Evolutionary conservation across 2,329 filamentous ascomycete species (phyloP).

Genomic region (Cordyceps javanica): DNA sequence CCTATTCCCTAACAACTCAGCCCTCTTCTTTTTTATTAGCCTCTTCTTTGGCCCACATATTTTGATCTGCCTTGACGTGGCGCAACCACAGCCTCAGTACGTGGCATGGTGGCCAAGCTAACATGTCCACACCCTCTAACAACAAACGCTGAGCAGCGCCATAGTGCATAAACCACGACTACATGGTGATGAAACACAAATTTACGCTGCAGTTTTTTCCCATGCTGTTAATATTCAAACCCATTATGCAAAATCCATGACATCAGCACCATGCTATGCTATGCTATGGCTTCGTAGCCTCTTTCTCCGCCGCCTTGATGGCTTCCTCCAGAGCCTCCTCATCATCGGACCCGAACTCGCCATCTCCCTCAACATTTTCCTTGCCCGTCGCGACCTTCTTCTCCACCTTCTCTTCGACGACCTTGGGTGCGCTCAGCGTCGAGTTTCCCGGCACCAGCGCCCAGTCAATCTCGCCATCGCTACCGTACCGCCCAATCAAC

Average conservation of each 20-base stretch:
- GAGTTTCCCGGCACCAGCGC: slow-evolving; percentile 42
- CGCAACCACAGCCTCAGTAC: too few species aligned
- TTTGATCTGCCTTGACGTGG: too few species aligned
- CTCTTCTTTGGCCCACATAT: too few species aligned
- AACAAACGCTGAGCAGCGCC: background rate
- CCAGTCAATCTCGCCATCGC: slow-evolving; percentile 82
- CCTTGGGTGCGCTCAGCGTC: slow-evolving; percentile 24
- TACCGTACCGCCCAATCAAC: slow-evolving; percentile 72
- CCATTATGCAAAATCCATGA: background rate
- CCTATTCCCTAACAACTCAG: too few species aligned
- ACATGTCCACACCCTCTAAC: too few species aligned
- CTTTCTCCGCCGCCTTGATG: slow-evolving; percentile 25
- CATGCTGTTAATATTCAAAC: background rate
- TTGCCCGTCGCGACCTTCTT: slow-evolving; percentile 14
- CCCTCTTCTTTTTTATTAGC: too few species aligned
- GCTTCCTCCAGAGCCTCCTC: slow-evolving; percentile 33
- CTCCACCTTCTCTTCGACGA: slow-evolving; percentile 15
- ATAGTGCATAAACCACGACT: background rate
- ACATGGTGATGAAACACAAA: background rate
- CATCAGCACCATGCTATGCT: background rate
- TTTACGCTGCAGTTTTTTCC: background rate
- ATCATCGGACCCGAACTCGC: slow-evolving; percentile 29
- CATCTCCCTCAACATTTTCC: slow-evolving; percentile 14
- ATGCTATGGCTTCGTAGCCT: background rate
- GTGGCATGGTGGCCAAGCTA: too few species aligned